phyloP scores from a whole-genome alignment of 257 asterid species.

The Apocynum venetum region DNA sequence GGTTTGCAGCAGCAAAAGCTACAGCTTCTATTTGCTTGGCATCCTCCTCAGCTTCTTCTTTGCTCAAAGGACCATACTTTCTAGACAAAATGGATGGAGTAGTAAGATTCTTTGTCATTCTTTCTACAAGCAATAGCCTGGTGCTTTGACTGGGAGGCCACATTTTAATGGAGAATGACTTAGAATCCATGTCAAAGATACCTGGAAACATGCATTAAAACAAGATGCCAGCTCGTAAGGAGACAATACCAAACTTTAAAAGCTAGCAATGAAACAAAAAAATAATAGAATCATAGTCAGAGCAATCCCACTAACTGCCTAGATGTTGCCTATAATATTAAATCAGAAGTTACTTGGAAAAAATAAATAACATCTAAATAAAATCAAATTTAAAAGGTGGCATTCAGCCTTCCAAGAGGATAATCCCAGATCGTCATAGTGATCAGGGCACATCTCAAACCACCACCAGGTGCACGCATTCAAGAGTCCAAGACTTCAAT shows the following conservation, averaged over 20 bases:
- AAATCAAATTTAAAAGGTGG: not conserved
- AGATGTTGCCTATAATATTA: not conserved
- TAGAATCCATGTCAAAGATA: slow-evolving; percentile 48
- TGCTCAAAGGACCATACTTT: slow-evolving; percentile 70
- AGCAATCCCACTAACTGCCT: slow-evolving; percentile 1
- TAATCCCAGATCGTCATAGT: not conserved
- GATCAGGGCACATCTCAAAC: not conserved
- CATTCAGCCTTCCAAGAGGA: not conserved
- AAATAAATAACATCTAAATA: not conserved
- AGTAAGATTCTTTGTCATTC: slow-evolving; percentile 68
- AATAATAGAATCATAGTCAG: not conserved
- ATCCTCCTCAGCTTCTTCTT: slow-evolving; percentile 71
- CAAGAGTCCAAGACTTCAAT: not conserved
- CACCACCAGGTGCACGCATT: not conserved
- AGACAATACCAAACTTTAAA: not conserved
- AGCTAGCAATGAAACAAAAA: not conserved
- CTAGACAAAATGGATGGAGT: slow-evolving; percentile 81
- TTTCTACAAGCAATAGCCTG: slow-evolving; percentile 66
- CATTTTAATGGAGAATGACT: slow-evolving; percentile 47
- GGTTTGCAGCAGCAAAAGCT: slow-evolving; percentile 66
- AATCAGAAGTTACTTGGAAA: not conserved
- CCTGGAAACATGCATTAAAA: slow-evolving; percentile 23
- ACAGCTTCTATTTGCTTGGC: slow-evolving; percentile 69
- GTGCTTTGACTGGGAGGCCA: slow-evolving; percentile 84
- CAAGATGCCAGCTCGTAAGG: not conserved